phyloP scores from a whole-genome alignment of 2,329 filamentous ascomycete genomes.

The Triangularia verruculosa region DNA sequence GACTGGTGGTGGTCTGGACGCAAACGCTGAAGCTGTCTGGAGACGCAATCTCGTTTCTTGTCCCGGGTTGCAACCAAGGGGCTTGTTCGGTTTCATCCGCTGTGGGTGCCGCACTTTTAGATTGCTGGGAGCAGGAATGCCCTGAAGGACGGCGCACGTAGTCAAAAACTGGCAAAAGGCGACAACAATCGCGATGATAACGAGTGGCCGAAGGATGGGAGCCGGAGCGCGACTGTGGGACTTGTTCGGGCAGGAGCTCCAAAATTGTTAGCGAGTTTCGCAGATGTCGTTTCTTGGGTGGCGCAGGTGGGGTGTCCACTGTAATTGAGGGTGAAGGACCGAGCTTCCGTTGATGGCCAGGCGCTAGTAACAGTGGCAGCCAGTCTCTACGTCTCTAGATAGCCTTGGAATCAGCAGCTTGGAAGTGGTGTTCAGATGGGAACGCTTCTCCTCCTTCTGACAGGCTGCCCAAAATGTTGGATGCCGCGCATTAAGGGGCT shows the following conservation, averaged over 20 bases:
- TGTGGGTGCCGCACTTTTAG: no score
- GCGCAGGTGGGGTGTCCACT: slow-evolving; percentile 11
- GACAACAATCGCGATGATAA: neutral
- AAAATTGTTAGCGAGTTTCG: slow-evolving; percentile 21
- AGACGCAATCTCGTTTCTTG: neutral
- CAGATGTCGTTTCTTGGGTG: neutral
- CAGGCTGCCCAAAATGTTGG: neutral
- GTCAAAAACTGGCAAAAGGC: neutral
- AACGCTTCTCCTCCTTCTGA: neutral
- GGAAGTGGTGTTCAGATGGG: neutral
- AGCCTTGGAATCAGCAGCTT: neutral
- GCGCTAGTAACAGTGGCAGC: neutral
- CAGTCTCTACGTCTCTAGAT: neutral
- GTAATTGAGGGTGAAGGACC: neutral
- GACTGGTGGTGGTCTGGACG: neutral
- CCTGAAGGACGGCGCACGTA: neutral
- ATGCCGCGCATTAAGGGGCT: neutral
- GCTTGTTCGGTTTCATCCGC: neutral
- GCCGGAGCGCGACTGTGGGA: slow-evolving; percentile 19
- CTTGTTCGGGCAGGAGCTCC: slow-evolving; percentile 16
- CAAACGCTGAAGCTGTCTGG: neutral
- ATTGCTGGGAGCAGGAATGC: no score
- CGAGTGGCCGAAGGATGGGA: neutral
- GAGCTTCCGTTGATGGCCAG: neutral
- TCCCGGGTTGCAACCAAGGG: neutral